A percentile compares a stretch with the other conserved stretches of the same genome.
These are phyloP conservation scores for Podila minutissima DNA, from an alignment of 192 early-diverging fungal genomes.

Conservation along the genomic window DNA sequence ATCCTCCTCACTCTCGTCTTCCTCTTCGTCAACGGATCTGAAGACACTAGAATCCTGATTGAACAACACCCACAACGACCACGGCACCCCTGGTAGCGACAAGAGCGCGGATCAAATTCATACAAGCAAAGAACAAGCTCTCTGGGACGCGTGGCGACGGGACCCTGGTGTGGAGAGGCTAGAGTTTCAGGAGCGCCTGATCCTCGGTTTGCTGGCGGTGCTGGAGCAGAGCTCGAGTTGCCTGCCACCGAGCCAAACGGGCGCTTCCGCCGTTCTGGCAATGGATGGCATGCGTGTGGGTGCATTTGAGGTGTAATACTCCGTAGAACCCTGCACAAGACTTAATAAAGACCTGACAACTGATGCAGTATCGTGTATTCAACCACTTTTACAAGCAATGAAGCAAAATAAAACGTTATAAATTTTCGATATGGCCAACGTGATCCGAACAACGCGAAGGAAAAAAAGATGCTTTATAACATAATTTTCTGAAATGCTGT, in stretches of 20 bases:
- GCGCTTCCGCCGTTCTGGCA: too few relatives aligned
- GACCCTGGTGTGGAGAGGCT: constrained; percentile 44
- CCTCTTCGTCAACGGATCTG: not conserved
- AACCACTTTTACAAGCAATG: too few relatives aligned
- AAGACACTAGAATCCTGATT: not conserved
- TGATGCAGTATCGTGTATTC: too few relatives aligned
- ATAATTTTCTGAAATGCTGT: too few relatives aligned
- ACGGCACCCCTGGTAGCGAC: not conserved
- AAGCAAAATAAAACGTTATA: too few relatives aligned
- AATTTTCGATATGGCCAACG: too few relatives aligned
- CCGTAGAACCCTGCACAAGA: too few relatives aligned
- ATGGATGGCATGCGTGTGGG: too few relatives aligned
- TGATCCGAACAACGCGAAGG: too few relatives aligned
- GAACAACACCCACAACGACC: not conserved
- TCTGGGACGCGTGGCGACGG: constrained; percentile 42
- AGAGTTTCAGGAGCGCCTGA: constrained; percentile 32
- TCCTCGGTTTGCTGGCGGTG: constrained; percentile 26
- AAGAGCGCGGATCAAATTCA: not conserved
- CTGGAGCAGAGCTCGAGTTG: constrained; percentile 35
- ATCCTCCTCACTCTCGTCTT: not conserved
- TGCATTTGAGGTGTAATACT: too few relatives aligned
- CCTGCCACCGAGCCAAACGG: constrained; percentile 8
- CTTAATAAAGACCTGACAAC: too few relatives aligned
- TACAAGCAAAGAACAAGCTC: constrained; percentile 2
- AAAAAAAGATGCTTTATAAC: too few relatives aligned